phyloP scores from a whole-genome alignment of 2,329 filamentous ascomycete genomes.

The Hypoxylon sp. region DNA sequence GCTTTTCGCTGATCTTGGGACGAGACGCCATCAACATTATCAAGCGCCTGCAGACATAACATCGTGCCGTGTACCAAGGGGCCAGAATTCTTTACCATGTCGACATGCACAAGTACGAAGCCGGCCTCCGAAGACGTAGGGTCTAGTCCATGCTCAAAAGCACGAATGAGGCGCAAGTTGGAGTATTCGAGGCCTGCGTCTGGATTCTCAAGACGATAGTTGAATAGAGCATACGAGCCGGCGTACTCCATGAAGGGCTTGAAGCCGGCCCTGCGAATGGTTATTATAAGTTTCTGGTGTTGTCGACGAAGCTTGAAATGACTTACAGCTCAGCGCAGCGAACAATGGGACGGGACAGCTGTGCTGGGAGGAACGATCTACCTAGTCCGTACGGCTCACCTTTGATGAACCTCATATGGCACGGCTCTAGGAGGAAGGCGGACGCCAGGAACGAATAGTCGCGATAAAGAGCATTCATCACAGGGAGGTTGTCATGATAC shows the following conservation, averaged over 20 bases:
- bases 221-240: slow-evolving; percentile 76
- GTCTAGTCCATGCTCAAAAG: slow-evolving; percentile 91
- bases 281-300: slow-evolving; percentile 7
- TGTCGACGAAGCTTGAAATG: slow-evolving; percentile 6
- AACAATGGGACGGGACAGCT: slow-evolving; percentile 84
- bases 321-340: slow-evolving; percentile 88
- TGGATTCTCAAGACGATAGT: slow-evolving; percentile 73
- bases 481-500: slow-evolving; percentile 78
- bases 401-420: slow-evolving; percentile 79
- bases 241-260: slow-evolving; percentile 93
- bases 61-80: slow-evolving; percentile 80
- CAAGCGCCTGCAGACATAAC: slow-evolving; percentile 66
- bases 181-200: slow-evolving; percentile 69
- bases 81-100: slow-evolving; percentile 92
- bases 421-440: slow-evolving; percentile 91
- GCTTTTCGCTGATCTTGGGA: slow-evolving; percentile 59
- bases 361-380: slow-evolving; percentile 77
- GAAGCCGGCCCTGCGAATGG: slow-evolving; percentile 71
- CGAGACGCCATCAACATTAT: slow-evolving; percentile 51
- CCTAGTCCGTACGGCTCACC: slow-evolving; percentile 84
- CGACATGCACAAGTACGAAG: slow-evolving; percentile 94
- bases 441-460: slow-evolving; percentile 94
- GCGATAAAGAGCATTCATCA: slow-evolving; percentile 88
- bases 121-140: slow-evolving; percentile 90
- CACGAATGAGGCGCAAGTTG: slow-evolving; percentile 86